These are phyloP conservation scores for Exidia glandulosa DNA, from an alignment of 768 basidiomycete species.

Conservation along the genomic window DNA sequence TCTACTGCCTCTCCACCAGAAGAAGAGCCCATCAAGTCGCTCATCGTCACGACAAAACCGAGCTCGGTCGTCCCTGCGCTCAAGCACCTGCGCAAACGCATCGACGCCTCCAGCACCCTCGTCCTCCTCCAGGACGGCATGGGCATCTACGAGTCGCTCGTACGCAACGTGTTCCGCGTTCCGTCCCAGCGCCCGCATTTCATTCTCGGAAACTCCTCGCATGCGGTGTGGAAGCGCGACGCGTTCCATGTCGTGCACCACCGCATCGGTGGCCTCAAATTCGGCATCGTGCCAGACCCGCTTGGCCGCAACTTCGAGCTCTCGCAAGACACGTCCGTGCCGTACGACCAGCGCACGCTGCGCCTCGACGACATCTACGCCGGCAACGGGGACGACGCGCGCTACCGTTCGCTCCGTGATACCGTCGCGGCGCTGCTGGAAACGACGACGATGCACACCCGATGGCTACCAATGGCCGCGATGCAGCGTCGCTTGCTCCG, in stretches of 20 bases:
- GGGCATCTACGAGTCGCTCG: constrained; percentile 76
- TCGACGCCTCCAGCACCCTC: constrained; percentile 62
- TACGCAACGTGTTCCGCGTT: constrained; percentile 59
- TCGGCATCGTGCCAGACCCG: constrained; percentile 68
- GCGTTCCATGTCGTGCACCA: constrained; percentile 53
- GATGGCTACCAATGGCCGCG: constrained; percentile 54
- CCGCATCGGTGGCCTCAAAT: constrained; percentile 59
- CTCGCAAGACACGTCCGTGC: constrained; percentile 25
- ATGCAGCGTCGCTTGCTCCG: constrained; percentile 61
- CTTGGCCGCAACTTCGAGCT: constrained; percentile 53
- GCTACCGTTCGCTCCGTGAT: constrained; percentile 51
- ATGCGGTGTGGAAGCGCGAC: constrained; percentile 56
- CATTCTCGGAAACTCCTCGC: constrained; percentile 71
- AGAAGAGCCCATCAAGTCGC: constrained; percentile 47
- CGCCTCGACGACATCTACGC: constrained; percentile 41
- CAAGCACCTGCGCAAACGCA: constrained; percentile 44
- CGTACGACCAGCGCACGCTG: constrained; percentile 28
- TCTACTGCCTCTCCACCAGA: constrained; percentile 1
- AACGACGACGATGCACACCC: constrained; percentile 42
- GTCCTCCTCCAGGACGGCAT: constrained; percentile 93
- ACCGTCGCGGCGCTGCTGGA: constrained; percentile 57
- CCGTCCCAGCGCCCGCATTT: constrained; percentile 69
- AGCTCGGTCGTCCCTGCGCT: constrained; percentile 51
- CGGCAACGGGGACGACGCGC: constrained; percentile 21
- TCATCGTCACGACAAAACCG: constrained; percentile 79